Base-by-base conservation (phyloP, 768 basidiomycete genomes). In the Mycena metata region DNA sequence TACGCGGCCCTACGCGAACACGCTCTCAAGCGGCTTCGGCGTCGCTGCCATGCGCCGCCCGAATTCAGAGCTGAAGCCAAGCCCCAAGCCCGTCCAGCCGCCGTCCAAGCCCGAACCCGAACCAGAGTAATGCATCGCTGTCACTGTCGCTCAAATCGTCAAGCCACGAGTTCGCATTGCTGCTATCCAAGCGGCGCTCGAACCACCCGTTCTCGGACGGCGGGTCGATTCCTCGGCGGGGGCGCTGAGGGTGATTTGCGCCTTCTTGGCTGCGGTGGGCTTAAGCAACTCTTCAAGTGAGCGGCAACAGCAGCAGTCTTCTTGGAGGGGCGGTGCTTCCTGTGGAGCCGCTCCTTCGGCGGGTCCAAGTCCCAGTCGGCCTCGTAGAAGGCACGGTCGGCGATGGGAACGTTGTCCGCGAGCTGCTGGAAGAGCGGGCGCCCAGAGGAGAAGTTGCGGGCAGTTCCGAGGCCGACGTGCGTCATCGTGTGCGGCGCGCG, bases 391-490 rank as follows among this genome's bases (percentile, higher is more conserved):
- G 94, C 90, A 26, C 95, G 86, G 11, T 86, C 87, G 1, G 88
- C 85, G n/a, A 96, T 79, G 10, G 95, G 94, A 0, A 93, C 89
- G 73, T 94, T 94, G 76, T 94, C 87, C 2, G 89, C 88, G 47
- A 96, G 77, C 75, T 92, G 90, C 76, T 94, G 90, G 82, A 95
- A 95, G 49, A 95, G 84, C 4, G 92, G 91, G 3, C 91, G 88
- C 12, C 84, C 85, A 3, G 89, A n/a, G n/a, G n/a, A 89, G 77
- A 96, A 96, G 73, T 89, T 92, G 42, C 94, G 83, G 0, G 90
- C 92, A 0, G 88, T 86, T 42, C 92, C 92, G 3, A 96, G 83
- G 6, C 95, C 95, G 24, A 96, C 86, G 67, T 93, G 90, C 0
- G 86, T 78, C 33, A 91, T 78, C 54, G 79, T 79, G 21, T 86